phyloP scores from a whole-genome alignment of 768 basidiomycete species.

The Kwoniella bestiolae region DNA sequence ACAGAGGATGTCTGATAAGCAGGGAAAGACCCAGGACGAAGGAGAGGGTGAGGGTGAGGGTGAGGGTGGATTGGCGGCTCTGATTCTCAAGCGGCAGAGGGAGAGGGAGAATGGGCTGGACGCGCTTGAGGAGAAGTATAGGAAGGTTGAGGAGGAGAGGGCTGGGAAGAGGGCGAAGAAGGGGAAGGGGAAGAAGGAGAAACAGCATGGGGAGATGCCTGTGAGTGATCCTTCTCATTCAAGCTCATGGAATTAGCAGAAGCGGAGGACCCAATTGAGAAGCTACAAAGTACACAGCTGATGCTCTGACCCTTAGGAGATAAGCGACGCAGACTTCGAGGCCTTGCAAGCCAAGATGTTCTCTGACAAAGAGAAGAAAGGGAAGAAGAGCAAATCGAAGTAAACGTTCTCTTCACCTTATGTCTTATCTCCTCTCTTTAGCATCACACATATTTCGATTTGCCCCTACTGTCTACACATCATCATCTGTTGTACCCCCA shows the following conservation, averaged over 20 bases:
- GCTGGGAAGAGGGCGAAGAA: slow-evolving; percentile 55
- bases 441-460: no score
- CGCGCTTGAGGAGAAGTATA: slow-evolving; percentile 57
- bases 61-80: slow-evolving; percentile 67
- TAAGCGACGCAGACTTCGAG: slow-evolving; percentile 49
- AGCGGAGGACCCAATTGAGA: not conserved
- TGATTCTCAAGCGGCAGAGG: slow-evolving; percentile 78
- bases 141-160: slow-evolving; percentile 53
- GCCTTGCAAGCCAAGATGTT: slow-evolving; percentile 49
- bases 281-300: not conserved
- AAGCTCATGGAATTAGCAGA: not conserved
- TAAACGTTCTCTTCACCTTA: not conserved
- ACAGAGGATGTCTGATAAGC: slow-evolving; percentile 66
- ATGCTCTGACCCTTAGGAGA: slow-evolving; percentile 22
- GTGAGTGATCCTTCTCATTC: not conserved
- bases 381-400: slow-evolving; percentile 9
- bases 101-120: slow-evolving; percentile 70
- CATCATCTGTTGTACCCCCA: not conserved
- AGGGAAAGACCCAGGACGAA: slow-evolving; percentile 70
- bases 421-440: no score
- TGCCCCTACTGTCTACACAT: no score
- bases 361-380: slow-evolving; percentile 20
- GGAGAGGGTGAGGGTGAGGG: slow-evolving; percentile 32
- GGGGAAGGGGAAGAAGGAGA: slow-evolving; percentile 60
- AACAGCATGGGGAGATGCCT: slow-evolving; percentile 54